These are phyloP conservation scores for Phylloporus sp. DNA, from an alignment of 768 basidiomycete species.

Conservation along the genomic window DNA sequence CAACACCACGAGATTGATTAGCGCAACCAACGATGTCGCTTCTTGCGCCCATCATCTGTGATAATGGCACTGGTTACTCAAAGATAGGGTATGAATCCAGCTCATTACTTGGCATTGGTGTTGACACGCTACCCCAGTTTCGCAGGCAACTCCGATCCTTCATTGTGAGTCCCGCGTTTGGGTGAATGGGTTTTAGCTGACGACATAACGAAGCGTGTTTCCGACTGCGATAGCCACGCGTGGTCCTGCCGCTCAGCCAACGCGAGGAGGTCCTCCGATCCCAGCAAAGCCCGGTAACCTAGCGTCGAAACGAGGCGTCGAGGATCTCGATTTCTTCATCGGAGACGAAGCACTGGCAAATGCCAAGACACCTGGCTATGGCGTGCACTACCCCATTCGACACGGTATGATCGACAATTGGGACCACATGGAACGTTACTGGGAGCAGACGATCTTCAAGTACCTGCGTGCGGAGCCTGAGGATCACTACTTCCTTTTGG, in stretches of 20 bases:
- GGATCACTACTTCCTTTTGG: conserved; percentile 96
- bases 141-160: conserved; percentile 98
- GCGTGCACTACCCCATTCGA: conserved; percentile 92
- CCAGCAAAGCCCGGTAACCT: conserved; percentile 86
- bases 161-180: conserved; percentile 61
- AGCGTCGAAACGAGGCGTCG: conserved; percentile 94
- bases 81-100: conserved; percentile 77
- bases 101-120: background rate
- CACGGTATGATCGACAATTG: conserved; percentile 98
- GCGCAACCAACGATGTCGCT: conserved; percentile 56
- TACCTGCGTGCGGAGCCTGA: conserved; percentile 97
- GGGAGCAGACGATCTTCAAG: conserved; percentile 99
- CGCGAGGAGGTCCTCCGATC: conserved; percentile 67
- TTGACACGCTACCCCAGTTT: conserved; percentile 50
- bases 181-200: conserved; percentile 6
- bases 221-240: conserved; percentile 92
- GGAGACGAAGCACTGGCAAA: conserved; percentile 97
- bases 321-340: conserved; percentile 99
- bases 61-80: conserved; percentile 96
- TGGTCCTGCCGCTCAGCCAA: conserved; percentile 58
- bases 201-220: conserved; percentile 66
- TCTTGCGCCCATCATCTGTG: conserved; percentile 92
- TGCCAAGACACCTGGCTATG: conserved; percentile 90
- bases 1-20: conserved; percentile 7
- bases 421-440: conserved; percentile 98